These are phyloP conservation scores for Ogataea neopini DNA, from an alignment of 805 yeast genomes.

Conservation along the genomic window DNA sequence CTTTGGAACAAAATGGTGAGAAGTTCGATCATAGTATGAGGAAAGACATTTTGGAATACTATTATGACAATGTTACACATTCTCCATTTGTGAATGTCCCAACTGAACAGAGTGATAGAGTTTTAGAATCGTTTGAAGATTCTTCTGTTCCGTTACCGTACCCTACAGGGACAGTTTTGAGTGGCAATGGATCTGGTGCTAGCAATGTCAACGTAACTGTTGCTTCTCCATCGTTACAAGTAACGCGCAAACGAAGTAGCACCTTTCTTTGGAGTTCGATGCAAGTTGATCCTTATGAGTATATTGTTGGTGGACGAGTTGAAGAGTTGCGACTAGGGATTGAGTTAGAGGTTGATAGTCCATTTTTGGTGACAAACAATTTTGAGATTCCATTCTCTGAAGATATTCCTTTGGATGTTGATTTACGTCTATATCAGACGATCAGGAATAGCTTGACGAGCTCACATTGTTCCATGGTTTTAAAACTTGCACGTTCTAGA, in stretches of 20 bases:
- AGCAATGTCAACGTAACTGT: neutral
- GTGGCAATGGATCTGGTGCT: constrained; percentile 10
- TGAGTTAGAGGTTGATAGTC: constrained; percentile 19
- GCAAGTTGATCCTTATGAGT: constrained; percentile 39
- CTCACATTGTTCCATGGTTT: constrained; percentile 23
- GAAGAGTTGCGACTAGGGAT: constrained; percentile 25
- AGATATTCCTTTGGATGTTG: constrained; percentile 9
- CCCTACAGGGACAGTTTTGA: constrained; percentile 28
- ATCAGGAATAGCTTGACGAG: constrained; percentile 21
- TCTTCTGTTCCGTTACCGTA: constrained; percentile 26
- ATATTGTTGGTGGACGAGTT: constrained; percentile 33
- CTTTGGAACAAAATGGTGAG: constrained; percentile 26
- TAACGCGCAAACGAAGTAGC: constrained; percentile 29
- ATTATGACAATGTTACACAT: constrained; percentile 65
- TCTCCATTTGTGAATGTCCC: constrained; percentile 52
- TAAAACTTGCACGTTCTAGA: constrained; percentile 30
- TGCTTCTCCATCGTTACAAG: constrained; percentile 11
- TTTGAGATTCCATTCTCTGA: constrained; percentile 14
- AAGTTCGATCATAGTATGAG: constrained; percentile 24
- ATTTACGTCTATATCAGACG: constrained; percentile 15
- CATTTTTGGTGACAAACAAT: constrained; percentile 21
- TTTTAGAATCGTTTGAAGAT: constrained; percentile 23
- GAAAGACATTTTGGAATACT: constrained; percentile 52
- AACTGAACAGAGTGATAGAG: constrained; percentile 26
- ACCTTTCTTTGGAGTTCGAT: constrained; percentile 32